Conservation (phyloP, 2,329 filamentous ascomycete species). For the Beauveria medogensis region DNA sequence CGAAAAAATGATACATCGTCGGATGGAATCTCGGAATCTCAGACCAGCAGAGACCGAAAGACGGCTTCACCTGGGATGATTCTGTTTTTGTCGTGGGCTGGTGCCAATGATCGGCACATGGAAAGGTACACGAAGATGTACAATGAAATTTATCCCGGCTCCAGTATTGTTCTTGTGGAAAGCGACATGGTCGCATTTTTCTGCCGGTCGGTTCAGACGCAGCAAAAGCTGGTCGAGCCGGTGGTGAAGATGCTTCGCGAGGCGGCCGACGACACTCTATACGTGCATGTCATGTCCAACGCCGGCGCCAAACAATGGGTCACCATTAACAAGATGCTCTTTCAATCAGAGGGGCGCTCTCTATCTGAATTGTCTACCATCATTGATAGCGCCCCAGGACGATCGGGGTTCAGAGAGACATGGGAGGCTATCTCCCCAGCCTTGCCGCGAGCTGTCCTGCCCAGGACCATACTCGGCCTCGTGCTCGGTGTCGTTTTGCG, state of each 20-base stretch:
- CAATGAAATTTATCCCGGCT: neutral
- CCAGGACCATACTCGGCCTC: neutral
- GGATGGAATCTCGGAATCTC: neutral
- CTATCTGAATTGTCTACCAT: neutral
- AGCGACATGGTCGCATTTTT: neutral
- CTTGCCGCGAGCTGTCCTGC: neutral
- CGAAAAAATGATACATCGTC: neutral
- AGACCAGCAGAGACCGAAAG: neutral
- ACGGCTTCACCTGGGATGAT: neutral
- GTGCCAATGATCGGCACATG: neutral
- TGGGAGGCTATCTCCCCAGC: neutral
- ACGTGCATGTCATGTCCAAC: neutral
- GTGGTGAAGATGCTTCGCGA: neutral
- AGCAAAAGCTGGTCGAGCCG: neutral
- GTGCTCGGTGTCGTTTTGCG: neutral
- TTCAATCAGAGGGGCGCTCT: neutral
- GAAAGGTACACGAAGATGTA: neutral
- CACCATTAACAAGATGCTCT: neutral
- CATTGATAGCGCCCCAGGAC: neutral
- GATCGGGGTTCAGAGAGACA: neutral
- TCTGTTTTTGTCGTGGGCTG: neutral
- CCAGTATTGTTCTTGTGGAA: neutral
- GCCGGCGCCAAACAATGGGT: neutral
- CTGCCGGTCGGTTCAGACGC: neutral
- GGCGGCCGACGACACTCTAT: neutral